These are phyloP conservation scores for Diaporthe helianthi DNA, from an alignment of 2,329 filamentous ascomycete species.

Conservation along the genomic window DNA sequence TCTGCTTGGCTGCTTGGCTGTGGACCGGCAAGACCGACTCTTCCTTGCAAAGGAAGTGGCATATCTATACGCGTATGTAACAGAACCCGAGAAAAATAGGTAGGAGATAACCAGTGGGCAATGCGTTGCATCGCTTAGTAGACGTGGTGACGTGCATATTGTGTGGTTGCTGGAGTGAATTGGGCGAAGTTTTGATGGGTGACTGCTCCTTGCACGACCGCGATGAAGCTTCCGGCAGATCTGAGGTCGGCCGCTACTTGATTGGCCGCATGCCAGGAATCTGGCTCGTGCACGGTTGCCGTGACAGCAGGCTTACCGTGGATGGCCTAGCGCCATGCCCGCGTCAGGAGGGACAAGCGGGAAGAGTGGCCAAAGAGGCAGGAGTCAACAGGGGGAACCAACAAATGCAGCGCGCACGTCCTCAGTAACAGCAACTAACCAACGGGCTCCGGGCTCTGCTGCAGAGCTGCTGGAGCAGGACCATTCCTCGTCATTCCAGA, in stretches of 20 bases:
- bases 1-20: not conserved
- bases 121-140: not conserved
- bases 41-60: not conserved
- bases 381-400: slow-evolving; percentile 24
- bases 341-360: slow-evolving; percentile 34
- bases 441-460: not conserved
- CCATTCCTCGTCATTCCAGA: slow-evolving; percentile 10
- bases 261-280: slow-evolving; percentile 7
- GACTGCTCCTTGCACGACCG: not conserved
- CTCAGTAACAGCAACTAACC: not conserved
- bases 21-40: not conserved
- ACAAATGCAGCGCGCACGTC: slow-evolving; percentile 19
- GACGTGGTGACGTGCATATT: slow-evolving; percentile 11
- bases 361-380: slow-evolving; percentile 26
- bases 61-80: too few species aligned
- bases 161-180: not conserved
- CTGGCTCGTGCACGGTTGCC: slow-evolving; percentile 38
- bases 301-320: slow-evolving; percentile 36
- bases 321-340: slow-evolving; percentile 37
- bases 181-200: not conserved
- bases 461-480: not conserved
- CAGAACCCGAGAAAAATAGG: not conserved
- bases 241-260: not conserved
- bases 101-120: not conserved
- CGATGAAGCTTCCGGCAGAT: slow-evolving; percentile 21